Evolutionary conservation across 1,284 basidiomycete genomes (phyloP).

Genomic region (Cutaneotrichosporon sp.): DNA sequence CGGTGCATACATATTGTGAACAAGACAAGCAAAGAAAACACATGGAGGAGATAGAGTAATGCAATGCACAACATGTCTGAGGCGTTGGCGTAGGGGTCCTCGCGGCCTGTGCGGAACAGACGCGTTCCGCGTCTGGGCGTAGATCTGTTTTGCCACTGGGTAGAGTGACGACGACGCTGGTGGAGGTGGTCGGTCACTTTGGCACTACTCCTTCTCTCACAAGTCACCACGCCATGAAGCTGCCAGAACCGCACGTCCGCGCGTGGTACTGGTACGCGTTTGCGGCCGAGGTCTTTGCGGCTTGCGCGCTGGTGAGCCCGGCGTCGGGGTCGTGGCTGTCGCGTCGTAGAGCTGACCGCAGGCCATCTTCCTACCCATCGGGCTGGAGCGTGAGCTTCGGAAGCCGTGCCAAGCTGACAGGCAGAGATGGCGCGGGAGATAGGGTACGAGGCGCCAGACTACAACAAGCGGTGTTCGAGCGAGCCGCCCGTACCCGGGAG

Average conservation of each 20-base stretch:
- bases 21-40: neutral
- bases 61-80: neutral
- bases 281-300: slow-evolving; percentile 45
- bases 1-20: too few species aligned
- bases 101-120: too few species aligned
- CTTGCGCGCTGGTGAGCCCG: slow-evolving; percentile 33
- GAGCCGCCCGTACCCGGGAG: slow-evolving; percentile 7
- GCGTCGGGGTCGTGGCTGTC: too few species aligned
- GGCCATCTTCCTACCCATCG: slow-evolving; percentile 47
- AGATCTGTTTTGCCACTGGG: too few species aligned
- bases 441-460: slow-evolving; percentile 37
- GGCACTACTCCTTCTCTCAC: neutral
- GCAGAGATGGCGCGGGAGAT: slow-evolving; percentile 44
- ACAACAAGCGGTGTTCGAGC: slow-evolving; percentile 25
- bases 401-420: neutral
- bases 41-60: neutral
- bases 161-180: neutral
- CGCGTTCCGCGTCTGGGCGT: too few species aligned
- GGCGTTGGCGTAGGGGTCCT: too few species aligned
- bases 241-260: slow-evolving; percentile 23
- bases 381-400: slow-evolving; percentile 38
- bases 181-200: neutral
- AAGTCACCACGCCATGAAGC: neutral
- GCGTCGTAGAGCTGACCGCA: slow-evolving; percentile 5
- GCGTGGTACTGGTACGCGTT: slow-evolving; percentile 47